phyloP scores from a whole-genome alignment of 2,329 filamentous ascomycete species.

The Xylaria sp. region DNA sequence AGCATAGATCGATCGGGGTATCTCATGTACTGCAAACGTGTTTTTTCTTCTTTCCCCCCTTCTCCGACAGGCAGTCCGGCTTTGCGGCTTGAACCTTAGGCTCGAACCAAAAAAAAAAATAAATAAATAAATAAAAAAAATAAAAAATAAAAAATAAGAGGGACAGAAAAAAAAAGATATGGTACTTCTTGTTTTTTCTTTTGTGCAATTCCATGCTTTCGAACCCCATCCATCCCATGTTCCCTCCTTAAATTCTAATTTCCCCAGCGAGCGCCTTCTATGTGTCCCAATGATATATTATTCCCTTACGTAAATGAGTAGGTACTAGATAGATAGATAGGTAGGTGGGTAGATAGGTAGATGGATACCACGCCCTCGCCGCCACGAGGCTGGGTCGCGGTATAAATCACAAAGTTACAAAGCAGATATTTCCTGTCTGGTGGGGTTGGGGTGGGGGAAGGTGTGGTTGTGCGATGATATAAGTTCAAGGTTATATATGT shows the following conservation, averaged over 20 bases:
- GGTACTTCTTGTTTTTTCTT: not conserved
- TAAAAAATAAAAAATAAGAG: no score
- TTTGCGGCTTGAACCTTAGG: not conserved
- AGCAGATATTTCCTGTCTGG: not conserved
- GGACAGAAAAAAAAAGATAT: no score
- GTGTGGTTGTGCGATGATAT: not conserved
- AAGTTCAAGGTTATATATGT: not conserved
- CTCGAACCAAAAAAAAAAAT: not conserved
- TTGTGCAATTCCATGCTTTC: not conserved
- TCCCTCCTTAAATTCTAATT: not conserved
- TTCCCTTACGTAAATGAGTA: no score
- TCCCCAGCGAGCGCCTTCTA: not conserved
- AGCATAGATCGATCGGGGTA: constrained; percentile 34
- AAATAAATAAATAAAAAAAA: no score
- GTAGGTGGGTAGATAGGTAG: no score
- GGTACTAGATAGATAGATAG: no score
- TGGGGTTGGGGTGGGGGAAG: no score
- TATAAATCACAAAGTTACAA: not conserved
- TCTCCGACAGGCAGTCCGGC: no score
- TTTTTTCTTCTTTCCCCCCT: no score
- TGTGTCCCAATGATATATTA: not conserved
- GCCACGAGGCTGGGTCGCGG: not conserved
- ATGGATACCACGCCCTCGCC: not conserved
- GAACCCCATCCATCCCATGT: no score
- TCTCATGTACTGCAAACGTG: constrained; percentile 34